Conservation (phyloP, 2,329 filamentous ascomycete species). For the Nothophoma quercina region DNA sequence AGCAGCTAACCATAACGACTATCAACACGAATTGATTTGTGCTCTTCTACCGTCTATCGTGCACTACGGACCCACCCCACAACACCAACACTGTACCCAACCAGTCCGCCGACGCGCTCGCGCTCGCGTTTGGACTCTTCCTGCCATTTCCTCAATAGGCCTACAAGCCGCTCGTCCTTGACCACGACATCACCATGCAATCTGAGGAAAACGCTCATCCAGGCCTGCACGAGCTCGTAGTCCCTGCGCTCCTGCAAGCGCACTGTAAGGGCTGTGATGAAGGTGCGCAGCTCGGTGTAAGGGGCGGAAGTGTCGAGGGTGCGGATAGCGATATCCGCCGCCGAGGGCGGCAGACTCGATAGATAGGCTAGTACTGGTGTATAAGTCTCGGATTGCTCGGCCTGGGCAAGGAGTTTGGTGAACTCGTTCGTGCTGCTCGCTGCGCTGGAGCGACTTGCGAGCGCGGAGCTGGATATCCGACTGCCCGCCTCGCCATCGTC, state of each 20-base stretch:
- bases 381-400: slow-evolving; percentile 65
- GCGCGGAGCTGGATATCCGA: slow-evolving; percentile 45
- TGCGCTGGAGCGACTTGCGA: slow-evolving; percentile 41
- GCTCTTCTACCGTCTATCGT: no score
- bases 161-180: slow-evolving; percentile 61
- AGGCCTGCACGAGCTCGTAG: slow-evolving; percentile 93
- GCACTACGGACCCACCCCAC: slow-evolving; percentile 76
- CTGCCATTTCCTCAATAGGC: slow-evolving; percentile 73
- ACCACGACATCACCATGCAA: slow-evolving; percentile 73
- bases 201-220: slow-evolving; percentile 94
- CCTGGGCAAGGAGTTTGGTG: slow-evolving; percentile 57
- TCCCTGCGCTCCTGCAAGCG: slow-evolving; percentile 75
- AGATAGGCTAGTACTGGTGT: slow-evolving; percentile 77
- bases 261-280: slow-evolving; percentile 80
- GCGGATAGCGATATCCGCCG: slow-evolving; percentile 88
- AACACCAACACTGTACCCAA: slow-evolving; percentile 88
- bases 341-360: slow-evolving; percentile 80
- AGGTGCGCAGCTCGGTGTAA: slow-evolving; percentile 76
- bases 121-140: slow-evolving; percentile 75
- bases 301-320: slow-evolving; percentile 66
- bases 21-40: no score
- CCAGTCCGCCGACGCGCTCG: slow-evolving; percentile 73
- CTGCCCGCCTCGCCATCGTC: slow-evolving; percentile 33
- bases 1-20: no score
- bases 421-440: slow-evolving; percentile 51